A percentile compares a stretch with the other conserved stretches of the same genome.
phyloP scores from a whole-genome alignment of 495 filamentous ascomycete species.

The Penicillium parvum region DNA sequence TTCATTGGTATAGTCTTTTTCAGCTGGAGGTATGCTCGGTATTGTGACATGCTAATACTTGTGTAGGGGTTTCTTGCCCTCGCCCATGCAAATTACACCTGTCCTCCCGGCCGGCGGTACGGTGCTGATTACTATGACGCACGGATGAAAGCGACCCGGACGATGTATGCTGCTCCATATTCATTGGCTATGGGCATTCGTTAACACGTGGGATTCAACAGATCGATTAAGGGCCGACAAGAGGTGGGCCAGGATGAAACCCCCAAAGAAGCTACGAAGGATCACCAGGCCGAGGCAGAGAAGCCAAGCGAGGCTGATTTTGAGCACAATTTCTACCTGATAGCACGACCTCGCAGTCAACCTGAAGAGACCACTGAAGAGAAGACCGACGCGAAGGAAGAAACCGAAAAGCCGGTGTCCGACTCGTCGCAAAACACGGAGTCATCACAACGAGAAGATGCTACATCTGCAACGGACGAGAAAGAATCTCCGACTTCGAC shows the following conservation, averaged over 20 bases:
- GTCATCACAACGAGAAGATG: neutral
- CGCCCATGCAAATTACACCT: slow-evolving; percentile 68
- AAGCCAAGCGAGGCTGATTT: neutral
- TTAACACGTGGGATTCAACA: slow-evolving; percentile 8
- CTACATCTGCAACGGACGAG: neutral
- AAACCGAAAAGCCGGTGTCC: slow-evolving; percentile 6
- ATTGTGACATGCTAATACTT: slow-evolving; percentile 14
- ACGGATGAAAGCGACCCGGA: slow-evolving; percentile 60
- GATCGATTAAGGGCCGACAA: slow-evolving; percentile 17
- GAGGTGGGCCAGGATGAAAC: neutral
- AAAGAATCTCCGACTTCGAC: neutral
- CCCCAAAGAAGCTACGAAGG: neutral
- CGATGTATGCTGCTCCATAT: slow-evolving; percentile 28
- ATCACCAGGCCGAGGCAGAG: neutral
- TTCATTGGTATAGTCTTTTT: slow-evolving; percentile 45
- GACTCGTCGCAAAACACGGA: slow-evolving; percentile 2
- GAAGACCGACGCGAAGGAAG: slow-evolving; percentile 7
- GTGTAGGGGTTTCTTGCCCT: slow-evolving; percentile 51
- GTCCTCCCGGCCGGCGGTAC: slow-evolving; percentile 57
- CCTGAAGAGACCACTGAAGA: slow-evolving; percentile 5
- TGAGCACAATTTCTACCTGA: slow-evolving; percentile 15
- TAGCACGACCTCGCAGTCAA: slow-evolving; percentile 3
- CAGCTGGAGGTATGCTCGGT: neutral
- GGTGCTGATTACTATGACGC: slow-evolving; percentile 67
- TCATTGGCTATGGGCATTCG: slow-evolving; percentile 1